Evolutionary conservation across 495 filamentous ascomycete species (phyloP).

Genomic region (Amorphotheca resinae): DNA sequence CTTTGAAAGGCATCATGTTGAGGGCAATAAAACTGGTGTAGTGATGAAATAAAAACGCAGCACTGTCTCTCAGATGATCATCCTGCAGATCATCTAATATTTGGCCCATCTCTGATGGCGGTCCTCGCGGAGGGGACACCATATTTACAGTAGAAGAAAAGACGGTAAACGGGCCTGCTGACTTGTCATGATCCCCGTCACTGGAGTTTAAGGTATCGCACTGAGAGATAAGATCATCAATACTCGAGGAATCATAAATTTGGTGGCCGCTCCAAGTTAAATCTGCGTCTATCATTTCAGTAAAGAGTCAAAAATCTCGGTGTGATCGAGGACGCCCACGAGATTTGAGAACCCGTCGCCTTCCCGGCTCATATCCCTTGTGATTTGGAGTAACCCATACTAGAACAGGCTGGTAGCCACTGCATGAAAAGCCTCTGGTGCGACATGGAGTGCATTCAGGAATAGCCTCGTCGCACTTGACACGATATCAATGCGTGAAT

Average conservation of each 20-base stretch:
- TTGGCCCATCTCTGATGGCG: not conserved
- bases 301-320: not conserved
- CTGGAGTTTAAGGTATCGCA: not conserved
- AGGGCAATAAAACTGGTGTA: not conserved
- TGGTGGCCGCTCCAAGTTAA: not conserved
- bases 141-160: not conserved
- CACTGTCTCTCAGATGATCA: not conserved
- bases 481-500: not conserved
- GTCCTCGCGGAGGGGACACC: not conserved
- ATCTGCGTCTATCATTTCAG: not conserved
- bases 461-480: slow-evolving; percentile 2
- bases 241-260: not conserved
- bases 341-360: not conserved
- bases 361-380: not conserved
- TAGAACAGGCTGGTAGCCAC: not conserved
- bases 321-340: not conserved
- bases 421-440: not conserved
- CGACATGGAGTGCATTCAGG: slow-evolving; percentile 1
- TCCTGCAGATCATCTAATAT: not conserved
- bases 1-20: slow-evolving; percentile 2
- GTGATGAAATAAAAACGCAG: not conserved
- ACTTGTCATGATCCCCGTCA: not conserved
- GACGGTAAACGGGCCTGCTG: not conserved
- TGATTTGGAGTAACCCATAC: not conserved
- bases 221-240: not conserved